These are phyloP conservation scores for Tubosaeta sp. DNA, from an alignment of 768 basidiomycete species.

Conservation along the genomic window DNA sequence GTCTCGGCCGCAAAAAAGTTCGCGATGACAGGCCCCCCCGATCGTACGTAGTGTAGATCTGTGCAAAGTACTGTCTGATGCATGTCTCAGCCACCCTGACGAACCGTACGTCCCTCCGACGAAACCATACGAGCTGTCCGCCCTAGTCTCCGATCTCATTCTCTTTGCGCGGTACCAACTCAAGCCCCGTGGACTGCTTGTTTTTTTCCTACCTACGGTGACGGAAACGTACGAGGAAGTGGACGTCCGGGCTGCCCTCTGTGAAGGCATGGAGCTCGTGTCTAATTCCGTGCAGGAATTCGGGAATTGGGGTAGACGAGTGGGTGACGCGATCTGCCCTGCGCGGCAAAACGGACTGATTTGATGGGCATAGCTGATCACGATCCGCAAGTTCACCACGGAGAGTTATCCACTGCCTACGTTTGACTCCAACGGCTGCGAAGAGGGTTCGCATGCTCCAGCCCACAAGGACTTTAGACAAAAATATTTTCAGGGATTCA, in stretches of 20 bases:
- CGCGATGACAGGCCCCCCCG: constrained; percentile 29
- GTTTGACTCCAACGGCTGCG: constrained; percentile 38
- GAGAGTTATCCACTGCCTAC: constrained; percentile 47
- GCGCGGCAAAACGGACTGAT: constrained; percentile 1
- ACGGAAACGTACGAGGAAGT: constrained; percentile 87
- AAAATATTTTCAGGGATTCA: constrained; percentile 85
- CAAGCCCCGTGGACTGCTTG: constrained; percentile 80
- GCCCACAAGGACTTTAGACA: constrained; percentile 88
- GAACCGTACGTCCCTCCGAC: constrained; percentile 85
- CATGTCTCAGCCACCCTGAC: constrained; percentile 33
- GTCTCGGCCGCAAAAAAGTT: constrained; percentile 64
- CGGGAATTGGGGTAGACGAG: constrained; percentile 91
- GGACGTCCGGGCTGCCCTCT: constrained; percentile 74
- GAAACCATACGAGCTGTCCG: constrained; percentile 87
- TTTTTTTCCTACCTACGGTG: constrained; percentile 93
- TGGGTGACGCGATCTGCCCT: constrained; percentile 35
- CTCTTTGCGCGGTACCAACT: constrained; percentile 78
- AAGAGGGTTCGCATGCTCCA: constrained; percentile 48
- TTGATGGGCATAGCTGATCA: constrained; percentile 67
- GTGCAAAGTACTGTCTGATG: not conserved
- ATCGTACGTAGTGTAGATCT: constrained; percentile 36
- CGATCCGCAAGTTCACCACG: constrained; percentile 68
- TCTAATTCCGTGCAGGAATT: constrained; percentile 91
- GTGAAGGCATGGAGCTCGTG: constrained; percentile 83
- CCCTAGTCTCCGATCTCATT: constrained; percentile 78